Evolutionary conservation across 2,329 filamentous ascomycete species (phyloP), one percentile per base, ranked within the genome.

Genomic region (Magnaporthiopsis incrustans): DNA sequence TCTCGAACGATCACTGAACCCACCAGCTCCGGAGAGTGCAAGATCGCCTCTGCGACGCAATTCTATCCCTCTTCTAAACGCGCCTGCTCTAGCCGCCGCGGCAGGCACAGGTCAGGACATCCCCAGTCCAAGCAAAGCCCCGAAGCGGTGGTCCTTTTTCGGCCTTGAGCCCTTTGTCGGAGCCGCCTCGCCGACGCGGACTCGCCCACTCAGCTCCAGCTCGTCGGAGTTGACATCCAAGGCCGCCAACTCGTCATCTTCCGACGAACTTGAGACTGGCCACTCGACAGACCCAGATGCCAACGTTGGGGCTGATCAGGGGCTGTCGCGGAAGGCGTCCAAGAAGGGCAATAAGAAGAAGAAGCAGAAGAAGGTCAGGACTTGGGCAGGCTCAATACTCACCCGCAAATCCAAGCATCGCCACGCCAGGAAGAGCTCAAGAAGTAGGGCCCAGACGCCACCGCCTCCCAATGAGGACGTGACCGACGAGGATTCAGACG

Each of bases 281-380:
- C 12, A 15, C 18, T 58, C 25, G 15, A 27, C 57, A 30, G 57
- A 27, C 12, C 50, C 53, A 4, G 56, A 65, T 22, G 58, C 64
- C 22, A 33, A 65, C 18, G 58, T 64, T 22, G 60, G 67, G 2
- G 71, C 69, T 7, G 65, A 66, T 10, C 68, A 68, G 12, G 25
- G 65, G 35, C 66, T 63, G 30, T 71, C 66, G 58, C 61, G 63
- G 25, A 78, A 76, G 0, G 57, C 68, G 5, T 67, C 64, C 10
- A 72, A 72, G 61, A 76, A 75, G 64, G 10, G 44, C 44, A 71
- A 71, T 66, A 76, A 73, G 67, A 76, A 76, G 67, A 73, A 88
- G 71, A 92, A 91, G 76, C 90, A 88, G 71, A 92, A 91, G 77
- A 90, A 90, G 73, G 90, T 94, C 65, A 92, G 90, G 71, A 83